Evolutionary conservation across 2,329 filamentous ascomycete species (phyloP).

Genomic region (Endoconidiophora polonica): DNA sequence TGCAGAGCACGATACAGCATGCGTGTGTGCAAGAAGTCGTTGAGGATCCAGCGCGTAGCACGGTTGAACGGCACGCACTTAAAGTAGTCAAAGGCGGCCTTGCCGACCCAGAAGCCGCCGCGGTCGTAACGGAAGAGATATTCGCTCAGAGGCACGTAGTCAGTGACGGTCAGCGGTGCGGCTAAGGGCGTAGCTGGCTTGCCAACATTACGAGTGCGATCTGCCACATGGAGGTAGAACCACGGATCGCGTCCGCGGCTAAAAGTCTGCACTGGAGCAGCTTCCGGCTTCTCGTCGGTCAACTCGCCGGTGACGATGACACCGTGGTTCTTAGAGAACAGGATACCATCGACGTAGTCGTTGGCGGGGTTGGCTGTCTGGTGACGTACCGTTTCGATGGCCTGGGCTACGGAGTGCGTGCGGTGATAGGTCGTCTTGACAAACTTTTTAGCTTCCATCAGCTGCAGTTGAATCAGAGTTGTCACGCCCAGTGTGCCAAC

Average conservation of each 20-base stretch:
- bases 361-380: slow-evolving; percentile 28
- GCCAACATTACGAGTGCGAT: slow-evolving; percentile 21
- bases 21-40: slow-evolving; percentile 57
- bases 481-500: slow-evolving; percentile 52
- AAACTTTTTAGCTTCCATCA: slow-evolving; percentile 42
- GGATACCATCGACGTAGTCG: slow-evolving; percentile 60
- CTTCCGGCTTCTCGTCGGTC: slow-evolving; percentile 32
- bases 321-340: slow-evolving; percentile 44
- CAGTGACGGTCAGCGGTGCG: slow-evolving; percentile 19
- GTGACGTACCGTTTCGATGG: slow-evolving; percentile 31
- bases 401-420: slow-evolving; percentile 29
- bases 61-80: slow-evolving; percentile 44
- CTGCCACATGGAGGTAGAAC: slow-evolving; percentile 57
- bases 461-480: slow-evolving; percentile 47
- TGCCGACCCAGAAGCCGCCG: slow-evolving; percentile 58
- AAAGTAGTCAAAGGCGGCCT: slow-evolving; percentile 52
- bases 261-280: slow-evolving; percentile 33
- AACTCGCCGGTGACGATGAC: slow-evolving; percentile 50
- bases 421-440: slow-evolving; percentile 48
- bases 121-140: slow-evolving; percentile 66
- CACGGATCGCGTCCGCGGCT: slow-evolving; percentile 49
- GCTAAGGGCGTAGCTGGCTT: slow-evolving; percentile 12
- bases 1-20: slow-evolving; percentile 61
- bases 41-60: slow-evolving; percentile 49
- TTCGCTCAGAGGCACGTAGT: slow-evolving; percentile 51